These are phyloP conservation scores for Biscogniauxia marginata DNA, from an alignment of 2,329 filamentous ascomycete genomes.

Conservation along the genomic window DNA sequence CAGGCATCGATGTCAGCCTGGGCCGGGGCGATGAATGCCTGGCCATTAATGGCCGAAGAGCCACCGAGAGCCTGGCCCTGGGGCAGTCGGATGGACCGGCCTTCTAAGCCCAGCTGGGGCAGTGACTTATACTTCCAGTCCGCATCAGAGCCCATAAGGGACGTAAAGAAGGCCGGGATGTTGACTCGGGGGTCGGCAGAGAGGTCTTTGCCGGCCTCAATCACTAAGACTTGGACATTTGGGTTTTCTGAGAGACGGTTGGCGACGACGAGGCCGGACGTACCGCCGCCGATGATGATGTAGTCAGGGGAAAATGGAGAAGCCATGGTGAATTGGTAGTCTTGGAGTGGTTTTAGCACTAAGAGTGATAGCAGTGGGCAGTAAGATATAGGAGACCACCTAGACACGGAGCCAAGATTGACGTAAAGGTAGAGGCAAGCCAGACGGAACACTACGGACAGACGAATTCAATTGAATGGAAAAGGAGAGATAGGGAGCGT, in stretches of 20 bases:
- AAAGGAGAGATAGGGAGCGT: too few relatives aligned
- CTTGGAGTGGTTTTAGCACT: too few relatives aligned
- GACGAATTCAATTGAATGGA: too few relatives aligned
- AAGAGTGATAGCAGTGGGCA: too few relatives aligned
- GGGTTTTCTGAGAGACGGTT: constrained; percentile 40
- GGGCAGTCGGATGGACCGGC: constrained; percentile 8
- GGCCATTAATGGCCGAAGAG: constrained; percentile 24
- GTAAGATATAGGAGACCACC: too few relatives aligned
- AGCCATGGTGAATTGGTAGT: too few relatives aligned
- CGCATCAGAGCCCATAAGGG: constrained; percentile 32
- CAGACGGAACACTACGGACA: too few relatives aligned
- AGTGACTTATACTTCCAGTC: constrained; percentile 20
- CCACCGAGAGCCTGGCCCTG: constrained; percentile 22
- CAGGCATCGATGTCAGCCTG: constrained; percentile 20
- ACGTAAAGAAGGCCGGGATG: constrained; percentile 28
- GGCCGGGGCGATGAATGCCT: constrained; percentile 18
- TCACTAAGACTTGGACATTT: constrained; percentile 36
- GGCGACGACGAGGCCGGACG: constrained; percentile 47
- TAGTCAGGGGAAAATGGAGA: constrained; percentile 40
- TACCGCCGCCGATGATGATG: constrained; percentile 50
- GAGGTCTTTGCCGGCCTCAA: constrained; percentile 39
- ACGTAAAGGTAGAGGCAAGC: too few relatives aligned
- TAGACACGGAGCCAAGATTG: too few relatives aligned
- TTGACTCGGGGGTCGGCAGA: constrained; percentile 21
- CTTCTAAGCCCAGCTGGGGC: constrained; percentile 11